A percentile compares a stretch with the other conserved stretches of the same genome.
Evolutionary conservation across 1,284 basidiomycete genomes (phyloP).

Genomic region (Leccinum ponderosum): DNA sequence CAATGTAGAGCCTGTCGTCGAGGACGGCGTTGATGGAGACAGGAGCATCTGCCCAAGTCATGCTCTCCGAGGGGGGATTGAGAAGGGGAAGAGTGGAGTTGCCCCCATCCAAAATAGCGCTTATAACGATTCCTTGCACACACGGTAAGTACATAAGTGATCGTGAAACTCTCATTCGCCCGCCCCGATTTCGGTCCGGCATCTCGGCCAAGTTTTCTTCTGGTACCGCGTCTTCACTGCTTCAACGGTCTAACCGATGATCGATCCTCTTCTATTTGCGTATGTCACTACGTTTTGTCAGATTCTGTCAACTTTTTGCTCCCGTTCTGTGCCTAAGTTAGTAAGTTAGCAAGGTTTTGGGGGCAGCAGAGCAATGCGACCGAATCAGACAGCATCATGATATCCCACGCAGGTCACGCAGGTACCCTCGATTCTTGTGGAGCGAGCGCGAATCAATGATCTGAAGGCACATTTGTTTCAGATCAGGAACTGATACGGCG

Average conservation of each 20-base stretch:
- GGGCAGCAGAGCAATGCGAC: background rate
- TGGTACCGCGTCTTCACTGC: background rate
- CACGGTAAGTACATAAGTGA: conserved; percentile 4
- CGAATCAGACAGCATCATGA: background rate
- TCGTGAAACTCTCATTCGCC: background rate
- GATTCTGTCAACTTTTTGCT: background rate
- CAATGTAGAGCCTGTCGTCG: conserved; percentile 50
- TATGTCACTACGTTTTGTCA: background rate
- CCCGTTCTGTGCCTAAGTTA: background rate
- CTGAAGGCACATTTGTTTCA: background rate
- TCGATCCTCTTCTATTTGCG: background rate
- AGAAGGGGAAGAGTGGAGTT: conserved; percentile 12
- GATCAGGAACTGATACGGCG: background rate
- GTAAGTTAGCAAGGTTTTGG: background rate
- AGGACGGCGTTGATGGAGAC: conserved; percentile 40
- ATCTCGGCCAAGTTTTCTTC: conserved; percentile 22
- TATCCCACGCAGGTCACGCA: background rate
- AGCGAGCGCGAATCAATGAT: background rate
- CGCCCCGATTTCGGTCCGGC: conserved; percentile 13
- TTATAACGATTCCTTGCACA: conserved; percentile 11
- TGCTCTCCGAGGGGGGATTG: conserved; percentile 5
- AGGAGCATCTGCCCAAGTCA: conserved; percentile 33
- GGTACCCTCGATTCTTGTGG: background rate
- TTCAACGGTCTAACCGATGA: background rate
- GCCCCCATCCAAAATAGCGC: background rate